A percentile compares a stretch with the other conserved stretches of the same genome.
Conservation (phyloP, 1,139 yeast species). For the Kurtzmaniella quercitrusa region DNA sequence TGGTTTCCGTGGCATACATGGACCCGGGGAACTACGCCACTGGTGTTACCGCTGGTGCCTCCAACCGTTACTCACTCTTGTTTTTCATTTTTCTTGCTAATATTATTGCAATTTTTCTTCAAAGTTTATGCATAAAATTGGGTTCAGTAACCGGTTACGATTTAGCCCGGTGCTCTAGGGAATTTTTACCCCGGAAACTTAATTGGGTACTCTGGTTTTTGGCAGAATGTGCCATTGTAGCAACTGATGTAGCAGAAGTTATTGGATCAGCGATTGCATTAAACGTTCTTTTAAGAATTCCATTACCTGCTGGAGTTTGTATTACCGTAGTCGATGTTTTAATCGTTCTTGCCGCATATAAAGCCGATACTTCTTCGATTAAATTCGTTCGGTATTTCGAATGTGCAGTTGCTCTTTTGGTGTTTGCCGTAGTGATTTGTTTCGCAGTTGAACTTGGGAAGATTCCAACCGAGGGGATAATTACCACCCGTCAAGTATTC, state of each 20-base stretch:
- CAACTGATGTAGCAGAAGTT: slow-evolving; percentile 85
- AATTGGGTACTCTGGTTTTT: slow-evolving; percentile 56
- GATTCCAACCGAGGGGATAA: slow-evolving; percentile 37
- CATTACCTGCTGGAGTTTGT: slow-evolving; percentile 75
- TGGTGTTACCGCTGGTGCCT: slow-evolving; percentile 73
- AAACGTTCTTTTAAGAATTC: slow-evolving; percentile 62
- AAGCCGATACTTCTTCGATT: slow-evolving; percentile 63
- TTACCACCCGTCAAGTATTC: slow-evolving; percentile 49
- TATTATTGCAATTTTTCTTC: slow-evolving; percentile 69
- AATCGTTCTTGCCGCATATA: slow-evolving; percentile 68
- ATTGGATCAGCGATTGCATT: slow-evolving; percentile 85
- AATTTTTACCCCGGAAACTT: slow-evolving; percentile 57
- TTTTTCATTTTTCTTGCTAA: slow-evolving; percentile 67
- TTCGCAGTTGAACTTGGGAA: slow-evolving; percentile 64
- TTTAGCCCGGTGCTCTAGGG: slow-evolving; percentile 65
- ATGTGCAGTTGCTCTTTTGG: slow-evolving; percentile 59
- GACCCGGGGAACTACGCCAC: slow-evolving; percentile 94
- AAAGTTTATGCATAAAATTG: slow-evolving; percentile 64
- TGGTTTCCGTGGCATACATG: slow-evolving; percentile 95
- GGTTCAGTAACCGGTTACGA: slow-evolving; percentile 83
- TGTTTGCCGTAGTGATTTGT: slow-evolving; percentile 67
- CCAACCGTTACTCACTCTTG: slow-evolving; percentile 56
- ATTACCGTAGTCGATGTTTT: slow-evolving; percentile 71
- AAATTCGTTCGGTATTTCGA: slow-evolving; percentile 64
- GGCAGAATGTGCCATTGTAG: slow-evolving; percentile 77